phyloP scores from a whole-genome alignment of 257 asterid species.

The Eucommia ulmoides region DNA sequence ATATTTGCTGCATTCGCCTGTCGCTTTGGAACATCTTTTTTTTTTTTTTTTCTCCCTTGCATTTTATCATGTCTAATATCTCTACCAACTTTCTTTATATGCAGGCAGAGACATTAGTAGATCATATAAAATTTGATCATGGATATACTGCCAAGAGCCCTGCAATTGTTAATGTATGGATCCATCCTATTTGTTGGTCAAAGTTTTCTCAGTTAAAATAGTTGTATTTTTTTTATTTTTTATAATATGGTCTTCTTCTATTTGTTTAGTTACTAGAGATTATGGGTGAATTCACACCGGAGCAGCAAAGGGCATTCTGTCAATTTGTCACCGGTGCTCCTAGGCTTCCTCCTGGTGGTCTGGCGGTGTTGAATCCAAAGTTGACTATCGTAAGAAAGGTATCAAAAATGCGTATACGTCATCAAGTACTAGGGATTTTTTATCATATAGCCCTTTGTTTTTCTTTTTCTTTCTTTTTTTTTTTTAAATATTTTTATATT shows the following conservation, averaged over 20 bases:
- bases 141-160: constrained; percentile 98
- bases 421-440: background rate
- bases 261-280: constrained; percentile 76
- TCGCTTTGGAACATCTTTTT: background rate
- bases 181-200: too few species aligned
- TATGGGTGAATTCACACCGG: constrained; percentile 89
- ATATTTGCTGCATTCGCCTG: constrained; percentile 5
- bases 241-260: background rate
- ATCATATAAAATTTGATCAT: constrained; percentile 96
- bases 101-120: constrained; percentile 84
- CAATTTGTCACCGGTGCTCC: constrained; percentile 99
- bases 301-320: constrained; percentile 91
- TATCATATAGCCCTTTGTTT: too few species aligned
- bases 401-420: background rate
- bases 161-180: constrained; percentile 58
- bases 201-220: too few species aligned
- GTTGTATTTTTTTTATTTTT: too few species aligned
- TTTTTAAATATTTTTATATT: too few species aligned
- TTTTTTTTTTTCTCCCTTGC: constrained; percentile 6
- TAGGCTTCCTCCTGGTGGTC: constrained; percentile 95
- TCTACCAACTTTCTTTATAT: constrained; percentile 8
- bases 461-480: too few species aligned
- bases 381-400: constrained; percentile 98
- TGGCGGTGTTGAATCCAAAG: constrained; percentile 89
- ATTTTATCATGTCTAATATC: constrained; percentile 9